Evolutionary conservation across 1,139 yeast species (phyloP), one percentile per base, ranked within the genome.

Genomic region (Eremothecium gossypii): DNA sequence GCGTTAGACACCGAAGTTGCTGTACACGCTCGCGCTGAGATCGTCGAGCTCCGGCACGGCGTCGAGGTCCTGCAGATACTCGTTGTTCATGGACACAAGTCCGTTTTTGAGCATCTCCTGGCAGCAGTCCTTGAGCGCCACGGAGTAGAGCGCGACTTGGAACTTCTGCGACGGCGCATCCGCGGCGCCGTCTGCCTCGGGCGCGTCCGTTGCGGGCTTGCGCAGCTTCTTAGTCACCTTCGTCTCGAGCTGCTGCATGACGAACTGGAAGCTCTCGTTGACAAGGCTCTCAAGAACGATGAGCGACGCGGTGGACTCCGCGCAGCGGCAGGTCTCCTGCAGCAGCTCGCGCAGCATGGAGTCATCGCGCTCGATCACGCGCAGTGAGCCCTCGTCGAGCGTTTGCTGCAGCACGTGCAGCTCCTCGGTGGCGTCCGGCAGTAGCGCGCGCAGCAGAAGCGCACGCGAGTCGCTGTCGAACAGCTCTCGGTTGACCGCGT

Each of bases 1-100:
- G 26, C 23, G 10, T 38, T 45, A 54, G 12, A 57, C 42, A 4
- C 79, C 83, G 62, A 83, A 85, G 58, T 86, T 86, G 29, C 95
- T 82, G 61, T 89, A 89, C 8, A 89, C 91, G 53, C 87, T 74
- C 4, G 96, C 96, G 64, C 95, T 80, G 54, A 89, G 74, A 47
- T 87, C 95, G 52, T 85, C 94, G 48, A 89, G 71, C 48, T 79
- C 87, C 23, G 77, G 79, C 29, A 77, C 67, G 42, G 70, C 69
- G 56, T 77, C 77, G 55, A 78, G 57, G 33, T 65, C 65, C 56
- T 70, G 60, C 36, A 57, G 36, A 38, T 42, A 53, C 28, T 49
- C 48, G 42, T 56, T 57, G 35, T 50, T 50, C 48, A 47, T 44
- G 9, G 53, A 43, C 79, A 68, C 49, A 77, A 70, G 43, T 75